Conservation (phyloP, 2,329 filamentous ascomycete genomes). For the Colletotrichum gigasporum region DNA sequence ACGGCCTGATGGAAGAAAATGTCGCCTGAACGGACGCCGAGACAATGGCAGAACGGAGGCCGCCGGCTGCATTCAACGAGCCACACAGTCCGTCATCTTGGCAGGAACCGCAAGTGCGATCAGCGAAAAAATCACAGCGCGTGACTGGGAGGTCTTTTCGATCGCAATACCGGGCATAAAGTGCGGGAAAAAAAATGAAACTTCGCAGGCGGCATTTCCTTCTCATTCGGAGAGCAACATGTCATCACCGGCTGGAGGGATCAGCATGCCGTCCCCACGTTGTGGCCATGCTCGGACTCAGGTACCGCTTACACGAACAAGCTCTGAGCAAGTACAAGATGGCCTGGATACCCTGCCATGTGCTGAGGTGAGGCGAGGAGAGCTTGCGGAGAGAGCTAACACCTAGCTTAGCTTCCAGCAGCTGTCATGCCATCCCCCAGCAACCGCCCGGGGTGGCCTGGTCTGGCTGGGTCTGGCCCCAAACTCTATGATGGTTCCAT, state of each 20-base stretch:
- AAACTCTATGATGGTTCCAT: neutral
- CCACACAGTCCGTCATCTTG: conserved; percentile 25
- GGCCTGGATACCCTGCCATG: neutral
- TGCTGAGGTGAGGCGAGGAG: conserved; percentile 5
- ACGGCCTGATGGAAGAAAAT: neutral
- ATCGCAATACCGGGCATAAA: neutral
- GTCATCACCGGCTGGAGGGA: neutral
- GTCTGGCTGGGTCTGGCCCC: too few relatives aligned
- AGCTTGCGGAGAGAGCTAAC: too few relatives aligned
- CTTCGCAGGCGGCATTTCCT: too few relatives aligned
- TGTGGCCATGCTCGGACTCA: conserved; percentile 1
- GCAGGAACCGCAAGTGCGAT: too few relatives aligned
- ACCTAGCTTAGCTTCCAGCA: too few relatives aligned
- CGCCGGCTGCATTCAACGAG: conserved; percentile 19
- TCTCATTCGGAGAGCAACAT: neutral
- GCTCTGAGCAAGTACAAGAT: neutral
- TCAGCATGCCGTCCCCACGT: conserved; percentile 15
- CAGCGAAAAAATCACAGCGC: too few relatives aligned
- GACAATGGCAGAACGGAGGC: conserved; percentile 17
- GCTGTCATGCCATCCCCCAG: neutral
- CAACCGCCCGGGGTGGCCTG: too few relatives aligned
- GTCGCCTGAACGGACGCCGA: conserved; percentile 6
- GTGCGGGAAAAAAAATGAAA: neutral
- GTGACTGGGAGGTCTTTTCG: too few relatives aligned
- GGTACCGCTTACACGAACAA: too few relatives aligned